Percentiles rank a stretch among this genome's conserved stretches.
Evolutionary conservation across 257 asterid genomes (phyloP).

Genomic region (Agastache rugosa): DNA sequence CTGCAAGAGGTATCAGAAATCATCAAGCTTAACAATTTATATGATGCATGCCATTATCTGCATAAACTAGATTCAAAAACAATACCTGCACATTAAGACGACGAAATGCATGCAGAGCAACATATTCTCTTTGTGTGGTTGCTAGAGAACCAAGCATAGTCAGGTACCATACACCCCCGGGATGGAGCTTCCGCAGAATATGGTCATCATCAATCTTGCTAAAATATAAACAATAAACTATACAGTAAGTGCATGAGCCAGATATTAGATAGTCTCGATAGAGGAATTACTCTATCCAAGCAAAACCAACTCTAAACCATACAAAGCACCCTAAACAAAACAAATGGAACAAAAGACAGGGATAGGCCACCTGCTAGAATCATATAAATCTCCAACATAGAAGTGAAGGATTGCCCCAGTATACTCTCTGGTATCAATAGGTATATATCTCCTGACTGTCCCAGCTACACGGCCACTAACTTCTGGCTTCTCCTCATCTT

Average conservation of each 20-base stretch:
- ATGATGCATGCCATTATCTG: background rate
- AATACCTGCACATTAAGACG: slow-evolving; percentile 90
- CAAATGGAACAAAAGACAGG: slow-evolving; percentile 21
- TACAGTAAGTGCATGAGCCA: slow-evolving; percentile 32
- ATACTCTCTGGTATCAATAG: slow-evolving; percentile 89
- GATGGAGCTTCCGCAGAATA: slow-evolving; percentile 86
- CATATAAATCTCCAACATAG: slow-evolving; percentile 87
- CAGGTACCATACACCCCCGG: slow-evolving; percentile 86
- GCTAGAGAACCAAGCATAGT: slow-evolving; percentile 93
- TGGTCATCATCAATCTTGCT: slow-evolving; percentile 84
- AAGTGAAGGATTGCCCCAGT: slow-evolving; percentile 93
- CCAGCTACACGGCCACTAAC: slow-evolving; percentile 93
- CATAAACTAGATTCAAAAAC: slow-evolving; percentile 21
- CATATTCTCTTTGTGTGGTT: slow-evolving; percentile 92
- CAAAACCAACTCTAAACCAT: slow-evolving; percentile 1
- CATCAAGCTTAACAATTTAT: slow-evolving; percentile 29
- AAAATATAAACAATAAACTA: slow-evolving; percentile 30
- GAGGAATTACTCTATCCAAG: background rate
- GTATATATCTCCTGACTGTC: slow-evolving; percentile 90
- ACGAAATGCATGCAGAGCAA: slow-evolving; percentile 94
- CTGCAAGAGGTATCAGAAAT: slow-evolving; percentile 47
- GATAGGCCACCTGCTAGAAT: slow-evolving; percentile 67
- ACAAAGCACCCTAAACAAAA: slow-evolving; percentile 8
- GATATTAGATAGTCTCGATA: slow-evolving; percentile 22
- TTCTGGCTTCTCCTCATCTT: slow-evolving; percentile 77